Evolutionary conservation across 2,329 filamentous ascomycete genomes (phyloP), one percentile per base, ranked within the genome.

Genomic region (Hypoxylon sp.): DNA sequence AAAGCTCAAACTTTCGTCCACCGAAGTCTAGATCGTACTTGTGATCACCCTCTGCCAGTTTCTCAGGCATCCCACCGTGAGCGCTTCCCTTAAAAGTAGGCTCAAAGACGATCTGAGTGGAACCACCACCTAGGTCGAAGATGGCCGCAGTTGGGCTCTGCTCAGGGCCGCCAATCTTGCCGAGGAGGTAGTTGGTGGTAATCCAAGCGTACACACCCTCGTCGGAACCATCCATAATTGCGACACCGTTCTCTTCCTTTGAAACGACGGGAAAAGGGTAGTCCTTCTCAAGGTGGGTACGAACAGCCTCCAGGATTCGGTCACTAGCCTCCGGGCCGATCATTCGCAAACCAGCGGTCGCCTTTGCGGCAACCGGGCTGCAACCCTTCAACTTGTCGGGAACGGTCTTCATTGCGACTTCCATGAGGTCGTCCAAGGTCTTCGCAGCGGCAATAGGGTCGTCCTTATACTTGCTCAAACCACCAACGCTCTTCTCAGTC

Each of bases 181-280:
- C 95, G 24, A 99, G 89, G 44, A 99, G 91, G 82, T 99, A 99
- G 86, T 99, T 99, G 73, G 94, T 96, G 5, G 96, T 99, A 80
- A 99, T 97, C 96, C 96, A 99, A 59, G 96, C 97, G 78, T 97
- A 99, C 31, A 99, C 95, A 78, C 96, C 96, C 83, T 99, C 96
- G 77, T 98, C 93, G 55, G 93, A 94, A 70, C 96, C 96, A 76
- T 97, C 94, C 96, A 99, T 99, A 80, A 99, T 97, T 70, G 94
- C 89, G 29, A 99, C 94, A 63, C 97, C 96, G 61, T 92, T 90
- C 74, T 95, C 91, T 76, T 94, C 93, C 71, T 90, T 87, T 11
- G 93, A 91, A 62, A 99, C 92, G 46, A 99, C 93, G 0, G 96
- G 94, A 87, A 99, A 99, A 11, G 96, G 96, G 77, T 97, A 99